Evolutionary conservation across 2,329 filamentous ascomycete genomes (phyloP), one percentile per base, ranked within the genome.

Genomic region (Ophiostoma novo-ulmi): DNA sequence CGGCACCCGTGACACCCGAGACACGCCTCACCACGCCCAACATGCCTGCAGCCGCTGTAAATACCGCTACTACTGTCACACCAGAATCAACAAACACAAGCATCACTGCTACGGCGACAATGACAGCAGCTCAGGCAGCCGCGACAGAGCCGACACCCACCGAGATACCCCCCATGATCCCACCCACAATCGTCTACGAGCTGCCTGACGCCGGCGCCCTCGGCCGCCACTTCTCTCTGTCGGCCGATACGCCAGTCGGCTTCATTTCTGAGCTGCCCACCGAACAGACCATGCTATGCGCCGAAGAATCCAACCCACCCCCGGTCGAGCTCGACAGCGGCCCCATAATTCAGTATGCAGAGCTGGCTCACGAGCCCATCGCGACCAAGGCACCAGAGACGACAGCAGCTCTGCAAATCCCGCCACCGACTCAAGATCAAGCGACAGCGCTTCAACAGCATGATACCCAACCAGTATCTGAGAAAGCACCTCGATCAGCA

Each of bases 241-340:
- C 82, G 48, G 82, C 83, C 0, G 65, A 41, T 22, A 67, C 65
- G 8, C 65, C 65, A 1, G 78, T 84, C 1, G 83, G 83, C 0
- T 58, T 80, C 20, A 76, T 85, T 31, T 80, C 83, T 3, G 84
- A 85, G 75, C 81, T 86, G 78, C 75, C 81, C 5, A 84, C 82
- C 11, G 80, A 81, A 22, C 75, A 79, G 31, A 84, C 83, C 0
- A 79, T 78, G 0, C 73, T 73, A 8, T 81, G 83, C 7, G 75
- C 76, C 0, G 78, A 81, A 6, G 83, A 85, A 72, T 77, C 75
- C 14, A 77, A 84, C 58, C 83, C 83, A 0, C 76, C 80, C 0
- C 81, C 82, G 0, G 78, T 84, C 3, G 83, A 85, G 74, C 80
- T 85, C 73, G 80, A 78, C 0, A 81, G 80, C 35, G 48, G 26